These are phyloP conservation scores for Scenedesmus sp. DNA, from an alignment of 163 green algal species.

Conservation along the genomic window DNA sequence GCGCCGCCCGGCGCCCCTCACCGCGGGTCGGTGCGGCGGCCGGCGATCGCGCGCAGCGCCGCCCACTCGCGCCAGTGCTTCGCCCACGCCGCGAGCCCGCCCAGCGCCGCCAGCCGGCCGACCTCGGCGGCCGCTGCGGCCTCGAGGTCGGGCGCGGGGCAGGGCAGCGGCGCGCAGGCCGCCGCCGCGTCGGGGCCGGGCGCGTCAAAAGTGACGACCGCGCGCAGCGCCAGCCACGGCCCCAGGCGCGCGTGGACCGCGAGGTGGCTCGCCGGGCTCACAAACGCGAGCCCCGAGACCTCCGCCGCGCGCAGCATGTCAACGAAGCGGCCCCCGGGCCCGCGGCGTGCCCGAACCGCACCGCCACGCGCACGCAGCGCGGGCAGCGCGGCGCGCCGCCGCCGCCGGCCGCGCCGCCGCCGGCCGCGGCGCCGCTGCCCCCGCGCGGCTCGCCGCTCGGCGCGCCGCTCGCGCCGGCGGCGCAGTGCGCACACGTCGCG, in stretches of 20 bases:
- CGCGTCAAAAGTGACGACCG: conserved; percentile 34
- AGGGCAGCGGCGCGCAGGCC: not conserved
- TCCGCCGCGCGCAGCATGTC: conserved; percentile 38
- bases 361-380: not conserved
- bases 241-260: conserved; percentile 18
- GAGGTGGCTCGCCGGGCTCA: conserved; percentile 18
- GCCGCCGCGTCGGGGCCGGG: not conserved
- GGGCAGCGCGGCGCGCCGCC: not conserved
- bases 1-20: not conserved
- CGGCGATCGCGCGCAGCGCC: conserved; percentile 10
- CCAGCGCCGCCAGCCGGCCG: not conserved
- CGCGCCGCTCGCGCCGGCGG: not conserved
- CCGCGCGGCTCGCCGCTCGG: not conserved
- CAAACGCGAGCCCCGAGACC: conserved; percentile 36
- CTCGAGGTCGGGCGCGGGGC: conserved; percentile 10
- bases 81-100: conserved; percentile 23
- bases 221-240: conserved; percentile 42
- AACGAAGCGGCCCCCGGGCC: conserved; percentile 31
- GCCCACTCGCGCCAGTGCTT: conserved; percentile 36
- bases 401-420: not conserved
- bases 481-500: no score
- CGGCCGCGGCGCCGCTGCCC: not conserved
- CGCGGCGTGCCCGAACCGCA: conserved; percentile 14
- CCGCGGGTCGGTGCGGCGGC: conserved; percentile 26
- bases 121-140: conserved; percentile 9